These are phyloP conservation scores for Populus simonii DNA, from an alignment of 345 rosid genomes.

Conservation along the genomic window DNA sequence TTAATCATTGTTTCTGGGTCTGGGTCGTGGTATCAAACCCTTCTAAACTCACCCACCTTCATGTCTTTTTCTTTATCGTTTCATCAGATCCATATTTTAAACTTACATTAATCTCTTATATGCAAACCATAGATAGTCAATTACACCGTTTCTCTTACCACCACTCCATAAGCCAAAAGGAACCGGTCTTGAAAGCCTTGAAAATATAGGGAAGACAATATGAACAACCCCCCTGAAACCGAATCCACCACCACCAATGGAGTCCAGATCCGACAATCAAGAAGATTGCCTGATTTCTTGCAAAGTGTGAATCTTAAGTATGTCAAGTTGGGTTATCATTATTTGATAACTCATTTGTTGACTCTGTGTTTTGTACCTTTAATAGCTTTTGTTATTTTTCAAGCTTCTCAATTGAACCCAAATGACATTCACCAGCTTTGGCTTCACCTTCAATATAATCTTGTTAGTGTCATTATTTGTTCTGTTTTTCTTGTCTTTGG, in stretches of 20 bases:
- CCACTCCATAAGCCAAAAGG: background rate
- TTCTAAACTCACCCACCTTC: conserved; percentile 6
- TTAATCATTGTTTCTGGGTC: background rate
- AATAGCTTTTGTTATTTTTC: conserved; percentile 50
- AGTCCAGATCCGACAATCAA: conserved; percentile 58
- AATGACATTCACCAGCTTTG: conserved; percentile 63
- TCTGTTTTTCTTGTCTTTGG: conserved; percentile 60
- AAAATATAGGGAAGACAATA: background rate
- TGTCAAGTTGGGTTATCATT: conserved; percentile 87
- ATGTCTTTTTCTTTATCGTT: background rate
- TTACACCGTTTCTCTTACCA: background rate
- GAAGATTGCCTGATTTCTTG: conserved; percentile 75
- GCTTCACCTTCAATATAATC: conserved; percentile 86
- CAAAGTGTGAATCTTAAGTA: conserved; percentile 85
- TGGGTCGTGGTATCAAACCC: conserved; percentile 4
- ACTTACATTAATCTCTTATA: background rate
- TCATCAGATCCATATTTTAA: background rate
- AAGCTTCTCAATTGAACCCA: conserved; percentile 58
- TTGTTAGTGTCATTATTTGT: conserved; percentile 60
- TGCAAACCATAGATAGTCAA: background rate
- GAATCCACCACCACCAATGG: conserved; percentile 19
- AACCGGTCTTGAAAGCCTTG: background rate
- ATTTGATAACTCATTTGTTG: conserved; percentile 58
- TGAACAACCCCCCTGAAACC: background rate
- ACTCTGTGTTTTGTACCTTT: conserved; percentile 71